Evolutionary conservation across 371 early-diverging fungal species (phyloP).

Genomic region (Dichotomocladium elegans): DNA sequence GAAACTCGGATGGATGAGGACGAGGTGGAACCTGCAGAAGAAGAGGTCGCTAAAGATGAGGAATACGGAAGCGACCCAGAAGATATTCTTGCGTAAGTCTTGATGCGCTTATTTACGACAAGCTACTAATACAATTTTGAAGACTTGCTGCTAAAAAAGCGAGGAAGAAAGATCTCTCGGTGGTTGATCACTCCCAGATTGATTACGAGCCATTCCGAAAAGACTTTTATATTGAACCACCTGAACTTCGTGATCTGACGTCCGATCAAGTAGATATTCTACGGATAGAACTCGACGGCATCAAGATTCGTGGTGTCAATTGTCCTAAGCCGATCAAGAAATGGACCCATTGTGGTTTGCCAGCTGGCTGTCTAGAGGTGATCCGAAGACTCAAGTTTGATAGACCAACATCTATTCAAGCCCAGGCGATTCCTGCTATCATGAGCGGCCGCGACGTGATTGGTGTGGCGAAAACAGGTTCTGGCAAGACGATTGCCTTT

Average conservation of each 20-base stretch:
- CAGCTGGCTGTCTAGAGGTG: conserved; percentile 66
- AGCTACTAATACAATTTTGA: neutral
- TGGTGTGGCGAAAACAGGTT: conserved; percentile 99
- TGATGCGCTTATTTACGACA: neutral
- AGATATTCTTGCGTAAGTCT: conserved; percentile 73
- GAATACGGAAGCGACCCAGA: conserved; percentile 59
- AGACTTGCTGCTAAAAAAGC: conserved; percentile 75
- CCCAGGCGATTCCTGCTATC: conserved; percentile 97
- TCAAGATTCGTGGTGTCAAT: conserved; percentile 85
- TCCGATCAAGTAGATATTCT: conserved; percentile 80
- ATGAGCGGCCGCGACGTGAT: conserved; percentile 97
- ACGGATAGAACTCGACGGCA: conserved; percentile 87
- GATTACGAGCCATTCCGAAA: conserved; percentile 91
- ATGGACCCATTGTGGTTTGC: conserved; percentile 96
- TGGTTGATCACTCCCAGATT: conserved; percentile 85
- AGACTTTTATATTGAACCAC: conserved; percentile 95
- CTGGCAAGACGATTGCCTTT: conserved; percentile 97
- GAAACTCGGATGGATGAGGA: conserved; percentile 42
- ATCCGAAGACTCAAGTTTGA: conserved; percentile 83
- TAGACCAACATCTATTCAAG: conserved; percentile 93
- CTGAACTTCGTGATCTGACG: conserved; percentile 81
- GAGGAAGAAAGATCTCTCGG: conserved; percentile 90
- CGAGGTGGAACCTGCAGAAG: conserved; percentile 35
- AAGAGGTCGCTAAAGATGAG: conserved; percentile 52
- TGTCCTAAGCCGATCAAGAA: conserved; percentile 92